Conservation (phyloP, 345 rosid species). For the Moricandia arvensis region DNA sequence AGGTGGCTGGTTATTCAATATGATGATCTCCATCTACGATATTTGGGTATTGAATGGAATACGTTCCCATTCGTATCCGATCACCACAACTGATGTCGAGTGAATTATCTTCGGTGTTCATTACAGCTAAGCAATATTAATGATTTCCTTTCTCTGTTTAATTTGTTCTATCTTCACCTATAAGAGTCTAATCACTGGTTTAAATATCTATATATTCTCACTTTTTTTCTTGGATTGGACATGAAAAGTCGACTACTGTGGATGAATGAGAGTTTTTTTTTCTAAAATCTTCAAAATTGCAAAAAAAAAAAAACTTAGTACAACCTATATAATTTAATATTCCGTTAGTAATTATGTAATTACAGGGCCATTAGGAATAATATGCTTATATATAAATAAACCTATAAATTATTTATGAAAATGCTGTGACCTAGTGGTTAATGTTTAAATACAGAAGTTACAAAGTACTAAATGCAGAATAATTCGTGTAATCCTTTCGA, state of each 20-base stretch:
- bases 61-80: slow-evolving; percentile 10
- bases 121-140: slow-evolving; percentile 25
- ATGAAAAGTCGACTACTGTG: not conserved
- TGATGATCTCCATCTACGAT: slow-evolving; percentile 1
- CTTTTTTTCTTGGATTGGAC: not conserved
- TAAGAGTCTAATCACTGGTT: slow-evolving; percentile 2
- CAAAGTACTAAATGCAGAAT: too few relatives aligned
- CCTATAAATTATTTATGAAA: not conserved
- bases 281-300: not conserved
- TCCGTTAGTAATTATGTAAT: not conserved
- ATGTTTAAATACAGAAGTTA: too few relatives aligned
- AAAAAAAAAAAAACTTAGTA: too few relatives aligned
- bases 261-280: not conserved
- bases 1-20: slow-evolving; percentile 10
- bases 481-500: too few relatives aligned
- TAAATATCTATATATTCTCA: not conserved
- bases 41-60: not conserved
- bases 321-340: not conserved
- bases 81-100: slow-evolving; percentile 13
- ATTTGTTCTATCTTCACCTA: not conserved
- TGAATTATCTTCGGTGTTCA: slow-evolving; percentile 23
- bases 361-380: not conserved
- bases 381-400: not conserved
- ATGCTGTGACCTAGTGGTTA: too few relatives aligned
- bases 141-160: not conserved